Percentiles rank a stretch among this genome's conserved stretches.
Evolutionary conservation across 108 stramenopile genomes (phyloP).

Genomic region (Stephanodiscus triporus): DNA sequence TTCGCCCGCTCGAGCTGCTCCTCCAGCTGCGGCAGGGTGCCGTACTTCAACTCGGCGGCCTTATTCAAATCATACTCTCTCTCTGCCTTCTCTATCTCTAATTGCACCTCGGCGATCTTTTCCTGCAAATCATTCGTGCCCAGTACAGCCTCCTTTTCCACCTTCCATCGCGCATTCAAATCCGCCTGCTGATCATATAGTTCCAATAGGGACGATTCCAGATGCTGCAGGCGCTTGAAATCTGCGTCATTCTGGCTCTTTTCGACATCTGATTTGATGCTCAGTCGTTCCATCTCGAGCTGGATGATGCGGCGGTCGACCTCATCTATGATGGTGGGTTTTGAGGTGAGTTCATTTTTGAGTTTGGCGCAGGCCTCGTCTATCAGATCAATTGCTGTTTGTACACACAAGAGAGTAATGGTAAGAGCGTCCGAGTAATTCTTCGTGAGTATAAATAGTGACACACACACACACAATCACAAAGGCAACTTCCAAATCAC

Average conservation of each 20-base stretch:
- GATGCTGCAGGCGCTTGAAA: constrained; percentile 60
- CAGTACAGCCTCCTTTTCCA: constrained; percentile 83
- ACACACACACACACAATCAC: neutral
- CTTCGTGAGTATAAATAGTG: neutral
- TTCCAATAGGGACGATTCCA: constrained; percentile 72
- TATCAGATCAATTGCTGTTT: constrained; percentile 95
- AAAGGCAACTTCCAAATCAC: neutral
- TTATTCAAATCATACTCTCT: constrained; percentile 93
- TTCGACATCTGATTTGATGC: constrained; percentile 82
- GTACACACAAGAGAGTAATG: constrained; percentile 50
- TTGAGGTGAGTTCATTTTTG: constrained; percentile 87
- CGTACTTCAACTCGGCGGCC: constrained; percentile 95
- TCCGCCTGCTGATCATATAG: constrained; percentile 76
- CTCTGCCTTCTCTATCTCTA: constrained; percentile 93
- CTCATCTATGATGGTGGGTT: constrained; percentile 86
- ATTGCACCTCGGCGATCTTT: constrained; percentile 81
- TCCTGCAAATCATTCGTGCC: constrained; percentile 83
- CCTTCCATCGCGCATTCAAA: constrained; percentile 84
- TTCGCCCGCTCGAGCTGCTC: constrained; percentile 65
- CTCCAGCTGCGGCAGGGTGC: constrained; percentile 82
- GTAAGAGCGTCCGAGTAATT: neutral
- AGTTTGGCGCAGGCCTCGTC: constrained; percentile 97
- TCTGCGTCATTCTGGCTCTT: constrained; percentile 51
- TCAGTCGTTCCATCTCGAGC: constrained; percentile 94
- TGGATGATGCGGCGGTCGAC: constrained; percentile 95